Evolutionary conservation across 176 grass and related monocot genomes (phyloP).

Genomic region (Carex parvula): DNA sequence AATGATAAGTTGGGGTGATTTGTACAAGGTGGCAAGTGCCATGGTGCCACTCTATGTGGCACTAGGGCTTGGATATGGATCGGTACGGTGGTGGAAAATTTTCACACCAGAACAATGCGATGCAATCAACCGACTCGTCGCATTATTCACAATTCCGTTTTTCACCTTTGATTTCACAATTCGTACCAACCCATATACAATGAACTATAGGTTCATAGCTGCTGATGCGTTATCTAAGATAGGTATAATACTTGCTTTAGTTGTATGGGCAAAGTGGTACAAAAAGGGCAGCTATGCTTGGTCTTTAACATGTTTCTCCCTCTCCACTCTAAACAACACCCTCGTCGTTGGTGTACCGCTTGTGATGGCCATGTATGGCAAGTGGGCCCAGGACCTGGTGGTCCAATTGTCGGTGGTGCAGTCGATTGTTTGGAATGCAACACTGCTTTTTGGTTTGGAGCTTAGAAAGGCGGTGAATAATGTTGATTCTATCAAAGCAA

Average conservation of each 20-base stretch:
- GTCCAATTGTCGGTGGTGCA: slow-evolving; percentile 85
- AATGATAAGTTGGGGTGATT: slow-evolving; percentile 77
- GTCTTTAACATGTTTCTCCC: slow-evolving; percentile 65
- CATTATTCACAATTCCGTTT: slow-evolving; percentile 79
- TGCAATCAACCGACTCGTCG: slow-evolving; percentile 72
- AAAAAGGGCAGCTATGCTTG: not conserved
- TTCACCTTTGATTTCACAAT: slow-evolving; percentile 79
- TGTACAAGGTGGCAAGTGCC: slow-evolving; percentile 76
- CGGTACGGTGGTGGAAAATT: slow-evolving; percentile 78
- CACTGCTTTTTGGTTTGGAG: slow-evolving; percentile 60
- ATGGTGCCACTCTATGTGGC: slow-evolving; percentile 92
- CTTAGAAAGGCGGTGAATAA: slow-evolving; percentile 34
- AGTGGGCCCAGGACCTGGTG: slow-evolving; percentile 61
- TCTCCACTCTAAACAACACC: slow-evolving; percentile 63
- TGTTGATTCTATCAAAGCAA: not conserved
- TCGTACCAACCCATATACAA: slow-evolving; percentile 59
- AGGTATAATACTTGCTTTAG: slow-evolving; percentile 32
- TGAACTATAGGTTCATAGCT: slow-evolving; percentile 59
- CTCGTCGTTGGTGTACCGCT: slow-evolving; percentile 60
- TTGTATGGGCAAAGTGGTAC: slow-evolving; percentile 32
- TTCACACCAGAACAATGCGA: slow-evolving; percentile 83
- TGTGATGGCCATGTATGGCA: slow-evolving; percentile 42
- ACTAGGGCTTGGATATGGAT: slow-evolving; percentile 66
- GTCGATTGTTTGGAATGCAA: slow-evolving; percentile 47
- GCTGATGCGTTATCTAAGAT: slow-evolving; percentile 75